A percentile compares a stretch with the other conserved stretches of the same genome.
These are phyloP conservation scores for Daldinia grandis DNA, from an alignment of 495 filamentous ascomycete species.

Conservation along the genomic window DNA sequence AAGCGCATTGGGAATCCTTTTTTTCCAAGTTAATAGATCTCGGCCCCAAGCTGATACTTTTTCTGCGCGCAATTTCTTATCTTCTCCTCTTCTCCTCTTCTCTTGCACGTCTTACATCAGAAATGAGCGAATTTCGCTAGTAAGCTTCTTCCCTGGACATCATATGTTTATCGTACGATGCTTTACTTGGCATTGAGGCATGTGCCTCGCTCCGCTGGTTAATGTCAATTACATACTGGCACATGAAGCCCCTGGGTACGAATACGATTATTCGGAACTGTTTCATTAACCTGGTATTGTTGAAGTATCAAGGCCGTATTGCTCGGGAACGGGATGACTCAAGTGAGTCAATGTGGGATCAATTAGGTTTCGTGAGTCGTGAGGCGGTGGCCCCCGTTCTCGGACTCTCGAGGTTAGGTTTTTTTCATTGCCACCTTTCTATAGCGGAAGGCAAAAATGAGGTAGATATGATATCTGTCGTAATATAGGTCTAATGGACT, in stretches of 20 bases:
- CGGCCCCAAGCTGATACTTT: conserved; percentile 16
- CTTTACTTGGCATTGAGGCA: conserved; percentile 20
- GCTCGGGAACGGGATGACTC: too few species aligned
- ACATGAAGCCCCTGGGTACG: conserved; percentile 10
- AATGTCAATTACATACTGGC: conserved; percentile 1
- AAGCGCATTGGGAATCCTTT: conserved; percentile 16
- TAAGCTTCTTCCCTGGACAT: conserved; percentile 6
- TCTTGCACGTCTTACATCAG: conserved; percentile 25
- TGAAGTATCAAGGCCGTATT: too few species aligned
- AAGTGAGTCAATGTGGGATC: too few species aligned
- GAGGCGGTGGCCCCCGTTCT: too few species aligned
- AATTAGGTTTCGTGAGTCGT: too few species aligned
- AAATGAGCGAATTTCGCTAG: conserved; percentile 29
- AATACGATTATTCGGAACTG: background rate
- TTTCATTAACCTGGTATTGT: too few species aligned
- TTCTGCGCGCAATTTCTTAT: conserved; percentile 1
- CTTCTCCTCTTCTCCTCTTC: background rate
- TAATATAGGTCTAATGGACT: background rate
- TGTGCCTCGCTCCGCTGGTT: conserved; percentile 16
- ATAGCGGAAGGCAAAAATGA: background rate
- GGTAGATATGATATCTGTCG: background rate
- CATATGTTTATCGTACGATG: conserved; percentile 34
- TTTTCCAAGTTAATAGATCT: conserved; percentile 21
- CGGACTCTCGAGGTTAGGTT: too few species aligned
- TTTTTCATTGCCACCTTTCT: background rate